phyloP scores from a whole-genome alignment of 2,329 filamentous ascomycete species.

The Arthrocladium fulminans region DNA sequence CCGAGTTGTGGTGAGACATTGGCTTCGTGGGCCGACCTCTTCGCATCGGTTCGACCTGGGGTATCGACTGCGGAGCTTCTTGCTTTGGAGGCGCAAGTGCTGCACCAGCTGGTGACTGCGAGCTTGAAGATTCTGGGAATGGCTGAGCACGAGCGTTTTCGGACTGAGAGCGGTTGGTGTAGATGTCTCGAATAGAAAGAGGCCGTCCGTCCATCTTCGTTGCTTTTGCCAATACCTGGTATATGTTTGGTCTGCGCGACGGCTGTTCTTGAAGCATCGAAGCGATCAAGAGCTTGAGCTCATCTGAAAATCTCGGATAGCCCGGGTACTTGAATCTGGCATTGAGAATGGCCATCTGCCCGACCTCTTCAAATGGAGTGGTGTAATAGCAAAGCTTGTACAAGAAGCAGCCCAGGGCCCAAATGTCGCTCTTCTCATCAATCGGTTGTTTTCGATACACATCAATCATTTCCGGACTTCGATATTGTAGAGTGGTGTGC shows the following conservation, averaged over 20 bases:
- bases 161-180: constrained; percentile 54
- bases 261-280: constrained; percentile 87
- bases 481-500: constrained; percentile 93
- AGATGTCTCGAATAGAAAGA: constrained; percentile 82
- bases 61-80: constrained; percentile 59
- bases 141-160: constrained; percentile 55
- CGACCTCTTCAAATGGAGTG: constrained; percentile 95
- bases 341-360: constrained; percentile 93
- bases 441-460: constrained; percentile 94
- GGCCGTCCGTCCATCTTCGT: constrained; percentile 83
- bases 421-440: constrained; percentile 97
- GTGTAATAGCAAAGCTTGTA: constrained; percentile 99
- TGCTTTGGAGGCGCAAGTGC: constrained; percentile 61
- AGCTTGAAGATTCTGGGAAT: constrained; percentile 48
- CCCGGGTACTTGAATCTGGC: constrained; percentile 86
- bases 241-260: constrained; percentile 76
- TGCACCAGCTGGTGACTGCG: constrained; percentile 62
- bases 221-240: constrained; percentile 78
- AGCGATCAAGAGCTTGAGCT: constrained; percentile 79
- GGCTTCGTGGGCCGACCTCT: constrained; percentile 63
- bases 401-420: constrained; percentile 86
- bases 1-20: constrained; percentile 37
- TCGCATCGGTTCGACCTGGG: constrained; percentile 89
- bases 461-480: constrained; percentile 97
- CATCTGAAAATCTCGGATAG: constrained; percentile 82